Conservation (phyloP, 305 asterid genomes). For the Galium porrigens region DNA sequence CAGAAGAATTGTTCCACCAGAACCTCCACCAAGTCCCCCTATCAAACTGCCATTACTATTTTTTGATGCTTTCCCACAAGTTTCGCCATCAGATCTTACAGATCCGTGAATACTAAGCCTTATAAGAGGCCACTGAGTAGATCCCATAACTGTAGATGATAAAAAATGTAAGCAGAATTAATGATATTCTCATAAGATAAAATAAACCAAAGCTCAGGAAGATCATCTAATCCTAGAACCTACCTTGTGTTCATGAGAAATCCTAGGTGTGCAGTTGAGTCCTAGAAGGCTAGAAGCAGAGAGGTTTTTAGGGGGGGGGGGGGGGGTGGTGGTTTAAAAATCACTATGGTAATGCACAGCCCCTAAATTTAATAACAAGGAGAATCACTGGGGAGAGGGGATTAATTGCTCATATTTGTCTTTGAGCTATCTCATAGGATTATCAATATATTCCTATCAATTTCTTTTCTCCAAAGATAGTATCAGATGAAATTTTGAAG, state of each 20-base stretch:
- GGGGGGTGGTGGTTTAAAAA: too few species aligned
- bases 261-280: background rate
- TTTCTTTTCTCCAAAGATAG: background rate
- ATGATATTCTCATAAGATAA: background rate
- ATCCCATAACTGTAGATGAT: slow-evolving; percentile 60
- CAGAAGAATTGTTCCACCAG: slow-evolving; percentile 86
- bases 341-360: too few species aligned
- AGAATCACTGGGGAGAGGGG: too few species aligned
- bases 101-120: slow-evolving; percentile 60
- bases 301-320: too few species aligned
- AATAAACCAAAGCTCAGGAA: background rate
- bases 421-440: background rate
- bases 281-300: too few species aligned
- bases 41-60: slow-evolving; percentile 44
- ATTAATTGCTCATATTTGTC: background rate
- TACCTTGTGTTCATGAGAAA: background rate
- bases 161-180: slow-evolving; percentile 16
- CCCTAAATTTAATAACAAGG: too few species aligned
- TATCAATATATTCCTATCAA: too few species aligned
- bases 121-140: slow-evolving; percentile 74
- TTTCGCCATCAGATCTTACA: slow-evolving; percentile 77
- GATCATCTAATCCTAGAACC: background rate
- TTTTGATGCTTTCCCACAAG: slow-evolving; percentile 32
- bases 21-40: slow-evolving; percentile 89
- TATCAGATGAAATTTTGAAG: background rate